These are phyloP conservation scores for Aureococcus anophagefferens DNA, from an alignment of 108 stramenopile species.

Conservation along the genomic window DNA sequence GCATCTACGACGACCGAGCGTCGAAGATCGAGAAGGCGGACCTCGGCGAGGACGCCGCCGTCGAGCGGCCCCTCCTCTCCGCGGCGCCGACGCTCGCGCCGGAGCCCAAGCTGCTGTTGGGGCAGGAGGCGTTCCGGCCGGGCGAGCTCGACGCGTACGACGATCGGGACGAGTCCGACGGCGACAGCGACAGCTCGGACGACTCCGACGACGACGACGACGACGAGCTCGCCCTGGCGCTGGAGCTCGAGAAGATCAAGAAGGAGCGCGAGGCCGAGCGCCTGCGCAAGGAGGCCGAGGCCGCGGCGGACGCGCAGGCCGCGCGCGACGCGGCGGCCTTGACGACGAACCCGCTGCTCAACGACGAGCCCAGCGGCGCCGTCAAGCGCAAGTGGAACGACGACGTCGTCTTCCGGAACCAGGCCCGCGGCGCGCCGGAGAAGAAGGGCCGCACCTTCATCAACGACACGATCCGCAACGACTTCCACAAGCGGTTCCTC, in stretches of 20 bases:
- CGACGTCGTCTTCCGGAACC: constrained; percentile 93
- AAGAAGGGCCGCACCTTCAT: constrained; percentile 72
- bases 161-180: constrained; percentile 47
- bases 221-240: constrained; percentile 77
- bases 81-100: constrained; percentile 63
- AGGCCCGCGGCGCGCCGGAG: constrained; percentile 76
- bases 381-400: constrained; percentile 88
- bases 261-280: constrained; percentile 70
- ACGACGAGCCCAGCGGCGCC: constrained; percentile 36
- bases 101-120: background rate
- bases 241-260: constrained; percentile 79
- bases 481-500: constrained; percentile 89
- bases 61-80: constrained; percentile 57
- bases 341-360: constrained; percentile 72
- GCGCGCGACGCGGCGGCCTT: constrained; percentile 72
- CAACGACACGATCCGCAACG: constrained; percentile 91
- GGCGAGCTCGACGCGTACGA: constrained; percentile 28
- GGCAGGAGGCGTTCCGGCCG: background rate
- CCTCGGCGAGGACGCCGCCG: constrained; percentile 51
- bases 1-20: background rate
- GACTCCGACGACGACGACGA: constrained; percentile 70
- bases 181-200: constrained; percentile 34
- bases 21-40: constrained; percentile 31
- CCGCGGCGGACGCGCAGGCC: constrained; percentile 53
- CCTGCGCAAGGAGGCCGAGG: constrained; percentile 61